Evolutionary conservation across 2,329 filamentous ascomycete species (phyloP).

Genomic region (Diplodia mutila): DNA sequence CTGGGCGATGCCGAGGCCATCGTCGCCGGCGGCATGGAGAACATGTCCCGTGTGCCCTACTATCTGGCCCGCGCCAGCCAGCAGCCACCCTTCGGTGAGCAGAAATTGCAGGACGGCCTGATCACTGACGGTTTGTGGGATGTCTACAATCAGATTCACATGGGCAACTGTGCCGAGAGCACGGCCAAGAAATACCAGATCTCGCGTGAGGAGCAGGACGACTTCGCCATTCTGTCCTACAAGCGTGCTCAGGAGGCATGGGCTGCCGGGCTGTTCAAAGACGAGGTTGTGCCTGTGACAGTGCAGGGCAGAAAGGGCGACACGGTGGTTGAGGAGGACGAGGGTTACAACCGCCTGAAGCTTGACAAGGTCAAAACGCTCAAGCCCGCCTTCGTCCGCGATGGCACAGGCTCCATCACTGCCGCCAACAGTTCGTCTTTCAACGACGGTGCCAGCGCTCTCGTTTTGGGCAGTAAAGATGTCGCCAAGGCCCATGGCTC

Average conservation of each 20-base stretch:
- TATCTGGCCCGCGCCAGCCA: constrained; percentile 83
- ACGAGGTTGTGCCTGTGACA: constrained; percentile 88
- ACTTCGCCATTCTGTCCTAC: constrained; percentile 88
- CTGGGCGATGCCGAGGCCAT: constrained; percentile 86
- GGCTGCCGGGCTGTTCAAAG: constrained; percentile 78
- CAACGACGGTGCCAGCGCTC: constrained; percentile 90
- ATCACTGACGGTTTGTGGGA: constrained; percentile 96
- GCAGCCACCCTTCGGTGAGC: constrained; percentile 82
- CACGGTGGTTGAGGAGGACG: constrained; percentile 76
- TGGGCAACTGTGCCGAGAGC: constrained; percentile 95
- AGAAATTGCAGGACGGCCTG: constrained; percentile 86
- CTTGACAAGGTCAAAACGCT: constrained; percentile 82
- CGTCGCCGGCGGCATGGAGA: constrained; percentile 96
- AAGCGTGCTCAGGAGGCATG: constrained; percentile 88
- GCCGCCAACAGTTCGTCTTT: constrained; percentile 93
- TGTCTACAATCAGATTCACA: constrained; percentile 95
- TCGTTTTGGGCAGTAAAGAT: constrained; percentile 81
- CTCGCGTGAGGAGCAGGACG: constrained; percentile 83
- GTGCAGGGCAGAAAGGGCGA: constrained; percentile 82
- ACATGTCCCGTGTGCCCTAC: constrained; percentile 92
- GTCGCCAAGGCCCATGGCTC: constrained; percentile 79
- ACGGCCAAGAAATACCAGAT: constrained; percentile 87
- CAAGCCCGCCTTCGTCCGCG: constrained; percentile 89
- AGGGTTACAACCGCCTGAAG: constrained; percentile 86
- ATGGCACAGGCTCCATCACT: constrained; percentile 88